These are phyloP conservation scores for Mycena polygramma DNA, from an alignment of 768 basidiomycete genomes.

Conservation along the genomic window DNA sequence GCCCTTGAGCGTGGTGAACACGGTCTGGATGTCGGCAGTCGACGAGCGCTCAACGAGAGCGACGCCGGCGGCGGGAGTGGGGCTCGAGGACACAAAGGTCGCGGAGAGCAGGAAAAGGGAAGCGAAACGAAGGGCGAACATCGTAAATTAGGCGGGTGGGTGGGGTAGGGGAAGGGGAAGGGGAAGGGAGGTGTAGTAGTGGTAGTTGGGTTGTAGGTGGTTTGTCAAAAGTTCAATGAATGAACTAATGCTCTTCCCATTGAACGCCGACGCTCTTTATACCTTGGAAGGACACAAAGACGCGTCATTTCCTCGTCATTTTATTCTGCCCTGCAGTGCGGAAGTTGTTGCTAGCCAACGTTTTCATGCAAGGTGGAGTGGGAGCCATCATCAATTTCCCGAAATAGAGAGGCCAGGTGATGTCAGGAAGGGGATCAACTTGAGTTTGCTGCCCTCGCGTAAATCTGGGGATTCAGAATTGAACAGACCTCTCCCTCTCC, in stretches of 20 bases:
- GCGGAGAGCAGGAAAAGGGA: constrained; percentile 25
- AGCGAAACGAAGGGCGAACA: constrained; percentile 36
- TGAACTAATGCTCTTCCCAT: constrained; percentile 3
- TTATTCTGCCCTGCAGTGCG: neutral
- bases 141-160: constrained; percentile 13
- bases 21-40: constrained; percentile 39
- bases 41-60: constrained; percentile 22
- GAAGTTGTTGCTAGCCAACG: too few relatives aligned
- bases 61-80: constrained; percentile 15
- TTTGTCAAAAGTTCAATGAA: neutral
- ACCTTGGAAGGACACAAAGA: neutral
- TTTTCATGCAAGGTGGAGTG: constrained; percentile 2
- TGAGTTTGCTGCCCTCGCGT: too few relatives aligned
- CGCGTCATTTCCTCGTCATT: neutral
- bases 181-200: neutral
- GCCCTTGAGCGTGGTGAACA: constrained; percentile 39
- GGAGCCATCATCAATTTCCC: constrained; percentile 9
- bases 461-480: too few relatives aligned
- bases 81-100: constrained; percentile 33
- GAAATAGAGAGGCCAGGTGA: constrained; percentile 7
- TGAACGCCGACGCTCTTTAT: neutral
- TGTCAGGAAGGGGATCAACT: constrained; percentile 9
- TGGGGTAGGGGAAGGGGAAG: neutral
- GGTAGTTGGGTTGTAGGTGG: too few relatives aligned
- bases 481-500: too few relatives aligned